Evolutionary conservation across 345 rosid species (phyloP).

Genomic region (Salix udensis): DNA sequence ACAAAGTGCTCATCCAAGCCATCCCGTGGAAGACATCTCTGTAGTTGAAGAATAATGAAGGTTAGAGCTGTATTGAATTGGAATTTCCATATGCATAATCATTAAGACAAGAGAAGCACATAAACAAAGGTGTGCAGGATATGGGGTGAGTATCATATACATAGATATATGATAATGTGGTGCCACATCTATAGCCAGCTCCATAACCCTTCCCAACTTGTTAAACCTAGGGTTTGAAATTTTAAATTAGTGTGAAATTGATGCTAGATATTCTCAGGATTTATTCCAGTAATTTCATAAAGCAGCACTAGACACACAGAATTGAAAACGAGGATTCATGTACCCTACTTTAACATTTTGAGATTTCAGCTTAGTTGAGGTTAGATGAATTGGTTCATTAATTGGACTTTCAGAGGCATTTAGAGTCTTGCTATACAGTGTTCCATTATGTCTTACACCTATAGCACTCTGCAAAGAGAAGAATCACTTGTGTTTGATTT

Average conservation of each 20-base stretch:
- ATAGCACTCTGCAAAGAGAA: no score
- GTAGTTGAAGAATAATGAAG: constrained; percentile 15
- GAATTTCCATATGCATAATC: background rate
- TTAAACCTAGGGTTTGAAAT: background rate
- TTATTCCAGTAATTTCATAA: background rate
- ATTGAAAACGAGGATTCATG: background rate
- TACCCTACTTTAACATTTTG: background rate
- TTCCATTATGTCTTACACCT: no score
- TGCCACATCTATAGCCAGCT: background rate
- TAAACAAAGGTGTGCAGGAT: background rate
- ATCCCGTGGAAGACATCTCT: constrained; percentile 87
- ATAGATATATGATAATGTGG: background rate
- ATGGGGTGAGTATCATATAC: background rate
- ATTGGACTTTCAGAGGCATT: no score
- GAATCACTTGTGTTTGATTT: no score
- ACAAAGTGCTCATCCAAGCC: constrained; percentile 83
- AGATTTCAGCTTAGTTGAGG: background rate
- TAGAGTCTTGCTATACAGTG: no score
- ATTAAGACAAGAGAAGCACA: background rate
- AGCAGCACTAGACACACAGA: background rate
- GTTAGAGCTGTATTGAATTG: constrained; percentile 12
- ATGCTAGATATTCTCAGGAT: background rate
- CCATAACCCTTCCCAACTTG: background rate
- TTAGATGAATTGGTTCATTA: no score
- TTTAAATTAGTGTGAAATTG: background rate